Conservation (phyloP, 2,329 filamentous ascomycete species). For the Neophaeococcomyces aloes region DNA sequence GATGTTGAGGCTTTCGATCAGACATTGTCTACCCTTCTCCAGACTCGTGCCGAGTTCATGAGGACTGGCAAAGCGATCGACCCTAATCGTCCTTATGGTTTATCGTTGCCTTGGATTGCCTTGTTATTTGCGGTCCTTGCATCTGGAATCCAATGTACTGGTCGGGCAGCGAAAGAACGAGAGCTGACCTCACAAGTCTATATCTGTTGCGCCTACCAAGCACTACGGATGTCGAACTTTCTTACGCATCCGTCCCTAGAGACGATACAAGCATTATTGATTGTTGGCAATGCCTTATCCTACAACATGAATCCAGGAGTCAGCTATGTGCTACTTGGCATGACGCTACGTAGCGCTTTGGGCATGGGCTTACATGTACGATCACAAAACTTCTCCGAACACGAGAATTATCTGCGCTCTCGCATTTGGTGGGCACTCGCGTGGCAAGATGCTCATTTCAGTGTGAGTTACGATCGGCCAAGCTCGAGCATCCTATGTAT, state of each 20-base stretch:
- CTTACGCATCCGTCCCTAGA: slow-evolving; percentile 51
- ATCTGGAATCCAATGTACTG: slow-evolving; percentile 51
- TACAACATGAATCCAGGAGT: slow-evolving; percentile 57
- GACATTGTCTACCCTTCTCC: slow-evolving; percentile 44
- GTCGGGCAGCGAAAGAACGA: slow-evolving; percentile 47
- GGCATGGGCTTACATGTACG: slow-evolving; percentile 50
- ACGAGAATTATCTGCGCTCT: slow-evolving; percentile 36
- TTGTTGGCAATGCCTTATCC: slow-evolving; percentile 52
- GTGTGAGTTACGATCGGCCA: slow-evolving; percentile 51
- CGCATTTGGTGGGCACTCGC: slow-evolving; percentile 50
- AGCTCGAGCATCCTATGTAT: slow-evolving; percentile 46
- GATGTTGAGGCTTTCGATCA: slow-evolving; percentile 46
- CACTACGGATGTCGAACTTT: slow-evolving; percentile 54
- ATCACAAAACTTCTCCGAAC: slow-evolving; percentile 43
- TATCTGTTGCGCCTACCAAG: slow-evolving; percentile 56
- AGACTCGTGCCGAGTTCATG: slow-evolving; percentile 39
- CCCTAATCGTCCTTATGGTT: slow-evolving; percentile 47
- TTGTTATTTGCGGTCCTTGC: slow-evolving; percentile 53
- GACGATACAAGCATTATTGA: slow-evolving; percentile 51
- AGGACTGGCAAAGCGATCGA: slow-evolving; percentile 17
- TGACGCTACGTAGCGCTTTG: slow-evolving; percentile 51
- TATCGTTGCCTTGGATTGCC: slow-evolving; percentile 46
- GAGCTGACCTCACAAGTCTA: slow-evolving; percentile 56
- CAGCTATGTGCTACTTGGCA: slow-evolving; percentile 50
- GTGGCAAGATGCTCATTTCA: slow-evolving; percentile 55